Percentiles rank a stretch among this genome's conserved stretches.
Conservation (phyloP, 306 rosid genomes). For the Castanopsis chinensis region DNA sequence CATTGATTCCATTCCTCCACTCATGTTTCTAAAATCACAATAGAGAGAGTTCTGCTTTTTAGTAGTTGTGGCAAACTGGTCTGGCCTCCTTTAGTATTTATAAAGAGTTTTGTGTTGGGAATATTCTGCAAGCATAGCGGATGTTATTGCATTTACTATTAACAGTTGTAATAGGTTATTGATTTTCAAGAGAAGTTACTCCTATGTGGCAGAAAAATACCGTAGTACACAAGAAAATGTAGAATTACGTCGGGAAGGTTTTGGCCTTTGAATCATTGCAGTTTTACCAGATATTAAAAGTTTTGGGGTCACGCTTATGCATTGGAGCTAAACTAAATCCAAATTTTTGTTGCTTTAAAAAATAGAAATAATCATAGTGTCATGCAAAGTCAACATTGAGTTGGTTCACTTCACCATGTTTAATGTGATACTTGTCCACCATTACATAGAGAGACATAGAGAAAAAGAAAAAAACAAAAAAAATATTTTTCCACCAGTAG, state of each 20-base stretch:
- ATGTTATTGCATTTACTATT: neutral
- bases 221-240: too few species aligned
- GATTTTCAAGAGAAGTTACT: neutral
- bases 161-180: neutral
- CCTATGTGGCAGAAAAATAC: too few species aligned
- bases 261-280: neutral
- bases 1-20: slow-evolving; percentile 29
- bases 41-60: too few species aligned
- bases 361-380: too few species aligned
- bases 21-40: neutral
- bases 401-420: too few species aligned
- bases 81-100: neutral
- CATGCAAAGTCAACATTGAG: too few species aligned
- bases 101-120: neutral
- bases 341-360: neutral
- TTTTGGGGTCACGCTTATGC: neutral
- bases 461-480: too few species aligned
- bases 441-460: too few species aligned
- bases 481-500: too few species aligned
- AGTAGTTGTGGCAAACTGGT: neutral
- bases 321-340: neutral
- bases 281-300: neutral
- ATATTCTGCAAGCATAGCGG: slow-evolving; percentile 2
- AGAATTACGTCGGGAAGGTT: neutral
- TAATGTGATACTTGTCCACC: too few species aligned